Base-by-base conservation (phyloP, 805 yeast genomes). In the Spathaspora hagerdaliae region DNA sequence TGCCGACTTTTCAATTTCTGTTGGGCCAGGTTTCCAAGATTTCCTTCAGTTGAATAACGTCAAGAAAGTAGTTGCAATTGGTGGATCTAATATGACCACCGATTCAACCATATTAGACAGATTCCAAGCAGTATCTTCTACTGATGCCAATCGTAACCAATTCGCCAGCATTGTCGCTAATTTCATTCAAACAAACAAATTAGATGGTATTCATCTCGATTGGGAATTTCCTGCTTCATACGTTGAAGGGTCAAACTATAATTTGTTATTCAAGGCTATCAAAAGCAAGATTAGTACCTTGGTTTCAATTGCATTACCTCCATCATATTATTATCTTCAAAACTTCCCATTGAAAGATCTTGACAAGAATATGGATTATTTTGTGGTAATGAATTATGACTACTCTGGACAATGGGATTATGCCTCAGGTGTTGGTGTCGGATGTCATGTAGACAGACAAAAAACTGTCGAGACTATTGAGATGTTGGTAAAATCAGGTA, bases 151-250 rank as follows among this genome's bases (percentile, higher is more conserved):
- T 11, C 49, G 51, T 27, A 41, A 49, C 4, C 45, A 44, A 8
- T 53, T 56, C 38, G 59, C 57, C 8, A 46, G 36, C 31, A 52
- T 46, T 39, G 35, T 56, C 15, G 49, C 46, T 11, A 32, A 32
- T 1, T 55, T 56, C 40, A 35, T 53, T 19, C 37, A 42, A 2
- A 41, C 41, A 24, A 32, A 56, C 27, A 42, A 39, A 5, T 49
- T 56, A 36, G 59, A 53, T 46, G 60, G 60, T 24, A 42, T 52
- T 36, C 50, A 56, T 46, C 47, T 56, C 7, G 59, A 56, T 43
- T 56, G 60, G 60, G 60, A 56, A 44, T 56, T 48, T 31, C 60
- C 60, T 19, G 46, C 45, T 11, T 40, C 45, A 9, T 29, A 43
- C 10, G 59, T 44, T 5, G 40, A 44, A 27, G 58, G 59, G 5